Base-by-base conservation (phyloP, 2,329 filamentous ascomycete genomes). In the Sclerotinia trifoliorum region DNA sequence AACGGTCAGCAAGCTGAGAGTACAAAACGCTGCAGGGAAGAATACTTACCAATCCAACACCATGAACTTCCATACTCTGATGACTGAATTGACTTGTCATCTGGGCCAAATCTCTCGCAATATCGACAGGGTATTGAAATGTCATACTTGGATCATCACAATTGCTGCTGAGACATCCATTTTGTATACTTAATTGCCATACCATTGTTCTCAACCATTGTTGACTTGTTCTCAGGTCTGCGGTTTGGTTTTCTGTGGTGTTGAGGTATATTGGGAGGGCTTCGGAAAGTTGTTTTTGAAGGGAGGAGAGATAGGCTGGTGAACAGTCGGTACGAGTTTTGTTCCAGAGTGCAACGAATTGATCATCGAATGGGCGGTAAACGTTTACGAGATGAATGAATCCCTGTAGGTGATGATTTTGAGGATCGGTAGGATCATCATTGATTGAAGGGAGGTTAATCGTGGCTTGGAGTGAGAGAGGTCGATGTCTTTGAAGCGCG, bases 11-110 rank as follows among this genome's bases (percentile, higher is more conserved):
- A 56, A 6, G 66, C 71, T 68, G 75, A 68, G 21, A 26, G 10
- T 21, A 65, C 11, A 7, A 13, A 61, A 42, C 3, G 21, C 44
- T 35, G 17, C 15, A 51, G 26, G 54, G 21, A 65, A 42, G 35
- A 26, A 55, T 32, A 81, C 87, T 78, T 80, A 92, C 90, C 78
- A 96, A 78, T 35, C 90, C 90, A 51, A 91, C 85, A 24, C 89
- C 90, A 72, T 94, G 84, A 3, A 94, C 82, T 71, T 94, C 91
- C 81, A 93, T 89, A 55, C 88, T 88, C 72, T 89, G 84, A 48
- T 87, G 86, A 0, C 90, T 89, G 74, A 95, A 90, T 65, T 90
- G 86, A 21, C 88, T 86, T 5, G 90, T 88, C 79, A 94, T 87
- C 19, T 84, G 84, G 29, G 84, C 80, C 35, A 91, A 72, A 68